A percentile compares a stretch with the other conserved stretches of the same genome.
phyloP scores from a whole-genome alignment of 1,284 basidiomycete genomes.

The Ganoderma leucocontextum region DNA sequence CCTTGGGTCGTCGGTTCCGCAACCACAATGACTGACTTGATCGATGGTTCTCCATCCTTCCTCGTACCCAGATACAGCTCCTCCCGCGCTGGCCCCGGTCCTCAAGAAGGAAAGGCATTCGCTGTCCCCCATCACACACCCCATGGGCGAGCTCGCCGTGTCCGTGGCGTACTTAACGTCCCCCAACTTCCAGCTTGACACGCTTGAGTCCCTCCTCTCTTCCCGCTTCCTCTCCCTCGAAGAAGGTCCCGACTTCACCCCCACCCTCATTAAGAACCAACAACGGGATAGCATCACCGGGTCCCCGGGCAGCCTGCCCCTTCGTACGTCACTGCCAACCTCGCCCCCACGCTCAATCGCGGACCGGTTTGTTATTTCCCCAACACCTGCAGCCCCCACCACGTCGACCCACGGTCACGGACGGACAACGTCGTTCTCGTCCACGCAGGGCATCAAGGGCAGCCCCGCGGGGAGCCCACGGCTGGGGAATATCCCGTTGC shows the following conservation, averaged over 20 bases:
- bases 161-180: slow-evolving; percentile 68
- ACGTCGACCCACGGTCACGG: slow-evolving; percentile 28
- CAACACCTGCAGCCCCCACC: slow-evolving; percentile 46
- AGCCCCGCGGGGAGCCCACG: slow-evolving; percentile 46
- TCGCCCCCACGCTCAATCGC: slow-evolving; percentile 57
- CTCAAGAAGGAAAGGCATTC: slow-evolving; percentile 60
- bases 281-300: slow-evolving; percentile 58
- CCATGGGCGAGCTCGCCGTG: slow-evolving; percentile 69
- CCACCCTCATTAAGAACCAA: slow-evolving; percentile 64
- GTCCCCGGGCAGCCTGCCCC: slow-evolving; percentile 53
- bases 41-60: slow-evolving; percentile 10
- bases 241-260: slow-evolving; percentile 65
- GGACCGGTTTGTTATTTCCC: slow-evolving; percentile 64
- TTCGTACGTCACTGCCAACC: slow-evolving; percentile 51
- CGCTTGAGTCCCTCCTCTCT: slow-evolving; percentile 75
- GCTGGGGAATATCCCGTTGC: slow-evolving; percentile 42
- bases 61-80: slow-evolving; percentile 46
- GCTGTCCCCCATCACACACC: slow-evolving; percentile 72
- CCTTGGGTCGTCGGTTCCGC: slow-evolving; percentile 16
- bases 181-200: slow-evolving; percentile 76
- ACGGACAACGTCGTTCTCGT: slow-evolving; percentile 47
- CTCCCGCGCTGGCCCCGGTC: slow-evolving; percentile 49
- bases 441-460: slow-evolving; percentile 28
- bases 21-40: slow-evolving; percentile 34
- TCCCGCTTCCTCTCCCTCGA: slow-evolving; percentile 74